Evolutionary conservation across 176 grass and related monocot genomes (phyloP).

Genomic region (Puccinellia tenuiflora): DNA sequence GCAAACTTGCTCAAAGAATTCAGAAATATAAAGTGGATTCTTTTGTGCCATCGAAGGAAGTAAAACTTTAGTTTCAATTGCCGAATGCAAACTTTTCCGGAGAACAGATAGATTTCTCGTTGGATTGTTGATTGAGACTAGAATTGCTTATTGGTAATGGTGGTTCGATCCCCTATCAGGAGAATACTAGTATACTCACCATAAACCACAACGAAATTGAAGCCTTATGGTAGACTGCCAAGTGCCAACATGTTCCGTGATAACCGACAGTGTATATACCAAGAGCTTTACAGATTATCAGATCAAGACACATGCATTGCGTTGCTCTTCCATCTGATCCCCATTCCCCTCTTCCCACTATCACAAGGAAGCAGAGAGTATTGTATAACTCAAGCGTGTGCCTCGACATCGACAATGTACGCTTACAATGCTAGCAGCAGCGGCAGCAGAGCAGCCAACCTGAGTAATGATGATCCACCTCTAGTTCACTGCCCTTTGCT

Average conservation of each 20-base stretch:
- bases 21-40: no score
- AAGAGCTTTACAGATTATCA: not conserved
- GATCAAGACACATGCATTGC: not conserved
- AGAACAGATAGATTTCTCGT: not conserved
- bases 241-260: not conserved
- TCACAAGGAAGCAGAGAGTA: not conserved
- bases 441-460: not conserved
- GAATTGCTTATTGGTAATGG: not conserved
- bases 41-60: not conserved
- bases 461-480: not conserved
- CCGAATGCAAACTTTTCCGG: not conserved
- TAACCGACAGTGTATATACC: not conserved
- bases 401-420: slow-evolving; percentile 7
- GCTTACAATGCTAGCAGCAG: slow-evolving; percentile 6
- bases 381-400: not conserved
- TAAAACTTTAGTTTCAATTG: not conserved
- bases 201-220: not conserved
- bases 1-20: no score
- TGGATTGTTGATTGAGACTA: not conserved
- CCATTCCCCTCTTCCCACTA: not conserved
- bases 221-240: not conserved
- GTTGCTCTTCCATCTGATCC: not conserved
- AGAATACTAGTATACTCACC: not conserved
- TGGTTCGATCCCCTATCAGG: not conserved
- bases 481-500: slow-evolving; percentile 27